Conservation (phyloP, 108 stramenopile genomes). For the Epithemia pelagica region DNA sequence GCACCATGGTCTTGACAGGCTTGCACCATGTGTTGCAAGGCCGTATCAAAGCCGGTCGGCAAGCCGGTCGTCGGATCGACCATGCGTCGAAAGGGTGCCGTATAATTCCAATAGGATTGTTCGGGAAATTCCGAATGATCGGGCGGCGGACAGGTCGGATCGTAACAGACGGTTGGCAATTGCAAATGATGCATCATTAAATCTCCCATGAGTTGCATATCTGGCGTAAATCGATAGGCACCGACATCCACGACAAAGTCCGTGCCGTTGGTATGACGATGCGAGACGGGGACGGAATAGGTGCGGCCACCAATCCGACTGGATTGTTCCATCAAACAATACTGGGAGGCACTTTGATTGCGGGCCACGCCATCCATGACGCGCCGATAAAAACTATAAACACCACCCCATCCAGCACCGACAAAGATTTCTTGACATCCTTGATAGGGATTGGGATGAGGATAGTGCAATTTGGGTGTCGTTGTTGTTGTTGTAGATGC, state of each 20-base stretch:
- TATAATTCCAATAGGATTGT: background rate
- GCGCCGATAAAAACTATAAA: slow-evolving; percentile 10
- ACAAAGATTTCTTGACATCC: slow-evolving; percentile 9
- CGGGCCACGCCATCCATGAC: background rate
- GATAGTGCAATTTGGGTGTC: background rate
- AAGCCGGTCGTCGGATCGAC: slow-evolving; percentile 9
- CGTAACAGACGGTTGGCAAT: slow-evolving; percentile 9
- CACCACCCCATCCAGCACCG: slow-evolving; percentile 13
- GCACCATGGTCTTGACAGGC: background rate
- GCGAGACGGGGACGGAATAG: slow-evolving; percentile 6
- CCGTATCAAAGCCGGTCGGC: slow-evolving; percentile 4
- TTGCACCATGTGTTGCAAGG: slow-evolving; percentile 5
- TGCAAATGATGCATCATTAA: slow-evolving; percentile 10
- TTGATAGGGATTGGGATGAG: background rate
- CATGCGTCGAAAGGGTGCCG: slow-evolving; percentile 12
- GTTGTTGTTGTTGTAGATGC: slow-evolving; percentile 2
- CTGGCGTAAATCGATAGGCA: slow-evolving; percentile 13
- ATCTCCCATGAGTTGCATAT: slow-evolving; percentile 13
- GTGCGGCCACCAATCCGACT: slow-evolving; percentile 11
- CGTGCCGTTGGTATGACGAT: background rate
- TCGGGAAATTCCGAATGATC: background rate
- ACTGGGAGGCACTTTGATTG: background rate
- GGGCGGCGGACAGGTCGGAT: slow-evolving; percentile 5
- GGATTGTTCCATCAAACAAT: slow-evolving; percentile 12
- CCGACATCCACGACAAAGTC: slow-evolving; percentile 6